These are phyloP conservation scores for Clathrus columnatus DNA, from an alignment of 768 basidiomycete genomes.

Conservation along the genomic window DNA sequence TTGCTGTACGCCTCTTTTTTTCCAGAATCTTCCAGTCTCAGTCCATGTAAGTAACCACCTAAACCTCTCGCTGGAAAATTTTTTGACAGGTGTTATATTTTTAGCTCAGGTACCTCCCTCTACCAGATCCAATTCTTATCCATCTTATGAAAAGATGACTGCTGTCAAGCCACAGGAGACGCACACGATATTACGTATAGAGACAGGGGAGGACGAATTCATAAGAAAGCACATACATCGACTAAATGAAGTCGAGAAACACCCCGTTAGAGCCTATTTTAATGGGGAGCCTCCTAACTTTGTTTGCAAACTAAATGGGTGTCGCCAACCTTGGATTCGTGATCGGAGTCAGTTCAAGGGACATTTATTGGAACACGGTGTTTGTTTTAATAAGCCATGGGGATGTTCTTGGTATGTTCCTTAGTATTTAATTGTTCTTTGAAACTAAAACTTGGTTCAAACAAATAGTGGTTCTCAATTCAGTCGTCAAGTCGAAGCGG, in stretches of 20 bases:
- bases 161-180: not conserved
- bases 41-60: too few relatives aligned
- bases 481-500: slow-evolving; percentile 4
- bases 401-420: not conserved
- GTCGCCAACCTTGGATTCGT: not conserved
- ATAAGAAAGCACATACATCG: not conserved
- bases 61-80: too few relatives aligned
- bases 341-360: not conserved
- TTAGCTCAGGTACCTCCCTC: too few relatives aligned
- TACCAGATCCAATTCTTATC: not conserved
- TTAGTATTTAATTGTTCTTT: too few relatives aligned
- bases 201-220: not conserved
- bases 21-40: not conserved
- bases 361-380: slow-evolving; percentile 1
- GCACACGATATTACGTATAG: not conserved
- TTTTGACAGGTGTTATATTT: too few relatives aligned
- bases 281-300: slow-evolving; percentile 5
- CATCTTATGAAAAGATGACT: not conserved
- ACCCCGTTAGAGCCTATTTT: not conserved
- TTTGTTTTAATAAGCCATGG: slow-evolving; percentile 1
- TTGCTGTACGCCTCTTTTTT: not conserved
- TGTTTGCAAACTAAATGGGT: not conserved
- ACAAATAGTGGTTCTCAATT: slow-evolving; percentile 3
- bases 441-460: too few relatives aligned
- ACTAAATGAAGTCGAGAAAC: not conserved